phyloP scores from a whole-genome alignment of 257 asterid genomes.

The Gardenia jasminoides region DNA sequence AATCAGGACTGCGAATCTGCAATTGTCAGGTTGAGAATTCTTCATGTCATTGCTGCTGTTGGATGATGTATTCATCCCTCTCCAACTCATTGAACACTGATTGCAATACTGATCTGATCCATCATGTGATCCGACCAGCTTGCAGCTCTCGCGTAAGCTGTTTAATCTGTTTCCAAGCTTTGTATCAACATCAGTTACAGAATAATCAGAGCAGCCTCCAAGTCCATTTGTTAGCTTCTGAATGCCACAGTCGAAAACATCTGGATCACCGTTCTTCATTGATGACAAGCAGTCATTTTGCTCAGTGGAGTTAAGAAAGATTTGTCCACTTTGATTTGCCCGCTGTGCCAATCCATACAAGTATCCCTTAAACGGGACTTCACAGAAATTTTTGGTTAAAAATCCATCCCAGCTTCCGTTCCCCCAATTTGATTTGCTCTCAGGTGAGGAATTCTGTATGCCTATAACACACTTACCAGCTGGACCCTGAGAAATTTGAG shows the following conservation, averaged over 20 bases:
- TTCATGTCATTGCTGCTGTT: slow-evolving; percentile 11
- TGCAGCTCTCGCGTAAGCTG: slow-evolving; percentile 41
- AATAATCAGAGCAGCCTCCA: slow-evolving; percentile 64
- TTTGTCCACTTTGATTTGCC: slow-evolving; percentile 42
- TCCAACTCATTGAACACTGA: slow-evolving; percentile 49
- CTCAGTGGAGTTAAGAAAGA: slow-evolving; percentile 44
- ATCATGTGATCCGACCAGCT: slow-evolving; percentile 31
- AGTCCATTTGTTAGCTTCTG: slow-evolving; percentile 52
- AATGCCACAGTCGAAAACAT: slow-evolving; percentile 45
- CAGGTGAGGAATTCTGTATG: slow-evolving; percentile 26
- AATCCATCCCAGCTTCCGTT: slow-evolving; percentile 56
- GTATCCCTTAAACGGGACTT: slow-evolving; percentile 30
- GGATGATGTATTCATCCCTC: slow-evolving; percentile 22
- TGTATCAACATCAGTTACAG: slow-evolving; percentile 36
- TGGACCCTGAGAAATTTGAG: slow-evolving; percentile 14
- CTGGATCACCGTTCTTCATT: slow-evolving; percentile 13
- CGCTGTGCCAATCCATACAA: slow-evolving; percentile 42
- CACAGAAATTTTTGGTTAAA: slow-evolving; percentile 35
- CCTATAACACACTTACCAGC: slow-evolving; percentile 42
- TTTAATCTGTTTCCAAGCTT: slow-evolving; percentile 33
- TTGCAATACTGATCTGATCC: slow-evolving; percentile 32
- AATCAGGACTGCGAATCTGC: slow-evolving; percentile 53
- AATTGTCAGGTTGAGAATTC: slow-evolving; percentile 31
- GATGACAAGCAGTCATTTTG: slow-evolving; percentile 37
- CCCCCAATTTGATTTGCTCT: slow-evolving; percentile 18